Evolutionary conservation across 2,329 filamentous ascomycete species (phyloP), one percentile per base, ranked within the genome.

Genomic region (Tolypocladium capitatum): DNA sequence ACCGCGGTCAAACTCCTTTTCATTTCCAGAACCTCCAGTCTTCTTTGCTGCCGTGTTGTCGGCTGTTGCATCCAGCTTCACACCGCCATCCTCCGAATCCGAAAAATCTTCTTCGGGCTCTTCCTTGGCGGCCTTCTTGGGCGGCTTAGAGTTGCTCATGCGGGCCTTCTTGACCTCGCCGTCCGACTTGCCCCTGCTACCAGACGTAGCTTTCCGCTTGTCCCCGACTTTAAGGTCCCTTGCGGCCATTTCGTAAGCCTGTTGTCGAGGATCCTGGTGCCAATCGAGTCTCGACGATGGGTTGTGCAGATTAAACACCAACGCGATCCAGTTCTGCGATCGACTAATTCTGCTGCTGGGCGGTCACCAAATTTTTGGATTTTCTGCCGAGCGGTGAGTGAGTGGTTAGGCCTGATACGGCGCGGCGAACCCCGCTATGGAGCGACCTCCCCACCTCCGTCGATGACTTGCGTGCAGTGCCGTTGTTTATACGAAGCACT

Each of bases 191-290:
- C 68, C 63, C 60, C 75, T 78, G 33, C 62, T 61, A 32, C 57
- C 58, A 8, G 69, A 61, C 27, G 68, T 63, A 32, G 70, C 68
- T 65, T 83, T 83, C 54, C 80, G 69, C 66, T 83, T 83, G 51
- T 65, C 71, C 45, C 73, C 74, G 33, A 64, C 62, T 42, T 65
- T 64, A 46, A 68, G 63, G 49, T 61, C 59, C 59, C 73, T 77
- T 13, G 68, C 68, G 32, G 72, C 72, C 74, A 78, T 77, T 50
- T 28, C 28, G 45, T 21, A 32, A 48, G 31, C 40, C 43, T 33
- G 14, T 41, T 30, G 47, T 48, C 46, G 41, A 43, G 28, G 10
- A 3, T 27, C 5, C 24, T 42, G 38, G 38, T 30, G 38, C 16
- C 24, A 30, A 30, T 42, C 13, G 38, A 30, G 24, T 18, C 38